Percentiles rank a stretch among this genome's conserved stretches.
Evolutionary conservation across 208 protist genomes (phyloP).

Genomic region (Leishmania mexicana): DNA sequence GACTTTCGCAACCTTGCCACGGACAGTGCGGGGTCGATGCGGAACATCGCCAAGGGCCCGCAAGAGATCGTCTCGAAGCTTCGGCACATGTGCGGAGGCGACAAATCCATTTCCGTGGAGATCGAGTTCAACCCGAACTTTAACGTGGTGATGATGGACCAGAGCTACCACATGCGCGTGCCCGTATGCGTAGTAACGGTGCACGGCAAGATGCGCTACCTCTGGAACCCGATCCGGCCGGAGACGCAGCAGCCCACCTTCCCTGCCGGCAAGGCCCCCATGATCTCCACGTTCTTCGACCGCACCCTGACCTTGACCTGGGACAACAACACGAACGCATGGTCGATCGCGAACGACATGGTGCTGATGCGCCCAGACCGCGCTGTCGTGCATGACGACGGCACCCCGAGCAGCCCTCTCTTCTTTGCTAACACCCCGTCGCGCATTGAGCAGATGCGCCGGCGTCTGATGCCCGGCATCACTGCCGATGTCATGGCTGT

Average conservation of each 20-base stretch:
- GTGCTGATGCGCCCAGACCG: conserved; percentile 78
- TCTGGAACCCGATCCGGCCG: conserved; percentile 55
- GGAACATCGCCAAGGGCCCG: conserved; percentile 50
- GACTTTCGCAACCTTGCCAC: conserved; percentile 71
- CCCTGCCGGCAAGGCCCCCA: conserved; percentile 40
- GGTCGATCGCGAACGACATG: conserved; percentile 82
- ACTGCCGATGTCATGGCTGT: conserved; percentile 57
- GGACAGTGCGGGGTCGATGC: conserved; percentile 52
- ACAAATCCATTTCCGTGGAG: conserved; percentile 40
- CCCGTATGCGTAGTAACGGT: conserved; percentile 74
- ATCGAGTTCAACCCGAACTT: conserved; percentile 70
- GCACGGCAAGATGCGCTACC: conserved; percentile 74
- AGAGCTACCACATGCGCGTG: conserved; percentile 49
- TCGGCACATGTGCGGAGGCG: conserved; percentile 48
- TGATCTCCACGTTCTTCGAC: conserved; percentile 77
- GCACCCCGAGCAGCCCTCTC: conserved; percentile 45
- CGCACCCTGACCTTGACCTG: conserved; percentile 67
- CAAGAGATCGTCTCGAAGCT: conserved; percentile 50
- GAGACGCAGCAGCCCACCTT: conserved; percentile 44
- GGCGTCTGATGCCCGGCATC: conserved; percentile 48
- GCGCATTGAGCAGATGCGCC: conserved; percentile 68
- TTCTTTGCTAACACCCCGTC: conserved; percentile 69
- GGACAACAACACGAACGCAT: conserved; percentile 36
- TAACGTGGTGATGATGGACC: conserved; percentile 55
- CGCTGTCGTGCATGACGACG: conserved; percentile 61